Percentiles rank a stretch among this genome's conserved stretches.
phyloP scores from a whole-genome alignment of 2,329 filamentous ascomycete species.

The Penicillium olsonii region DNA sequence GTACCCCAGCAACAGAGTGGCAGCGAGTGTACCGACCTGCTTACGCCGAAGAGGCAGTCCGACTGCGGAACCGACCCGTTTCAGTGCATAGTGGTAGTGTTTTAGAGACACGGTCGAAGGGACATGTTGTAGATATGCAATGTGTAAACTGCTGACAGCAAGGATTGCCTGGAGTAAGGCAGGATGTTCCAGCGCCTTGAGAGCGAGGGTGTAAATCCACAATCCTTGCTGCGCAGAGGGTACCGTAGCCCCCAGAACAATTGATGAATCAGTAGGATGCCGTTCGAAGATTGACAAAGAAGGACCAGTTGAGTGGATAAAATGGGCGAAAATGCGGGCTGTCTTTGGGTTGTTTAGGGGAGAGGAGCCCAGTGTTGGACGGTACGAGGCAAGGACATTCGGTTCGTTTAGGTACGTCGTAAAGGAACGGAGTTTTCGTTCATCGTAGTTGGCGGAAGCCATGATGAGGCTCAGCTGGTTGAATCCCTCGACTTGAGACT shows the following conservation, averaged over 20 bases:
- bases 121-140: slow-evolving; percentile 74
- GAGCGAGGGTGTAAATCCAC: slow-evolving; percentile 77
- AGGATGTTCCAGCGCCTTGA: slow-evolving; percentile 81
- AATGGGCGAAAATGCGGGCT: slow-evolving; percentile 84
- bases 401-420: slow-evolving; percentile 51
- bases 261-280: slow-evolving; percentile 70
- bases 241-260: slow-evolving; percentile 64
- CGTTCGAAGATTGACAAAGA: slow-evolving; percentile 86
- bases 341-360: slow-evolving; percentile 80
- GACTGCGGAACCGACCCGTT: slow-evolving; percentile 75
- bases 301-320: slow-evolving; percentile 83
- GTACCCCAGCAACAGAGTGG: slow-evolving; percentile 80
- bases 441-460: slow-evolving; percentile 46
- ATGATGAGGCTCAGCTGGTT: slow-evolving; percentile 47
- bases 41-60: slow-evolving; percentile 67
- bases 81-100: slow-evolving; percentile 85
- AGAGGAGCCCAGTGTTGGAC: slow-evolving; percentile 64
- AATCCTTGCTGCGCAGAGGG: slow-evolving; percentile 60
- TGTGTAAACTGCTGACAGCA: slow-evolving; percentile 81
- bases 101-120: slow-evolving; percentile 80
- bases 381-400: slow-evolving; percentile 63
- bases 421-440: slow-evolving; percentile 52
- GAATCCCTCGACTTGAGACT: slow-evolving; percentile 36
- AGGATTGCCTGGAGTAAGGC: slow-evolving; percentile 88
- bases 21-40: slow-evolving; percentile 80